Evolutionary conservation across 305 asterid species (phyloP).

Genomic region (Petunia hybrid): DNA sequence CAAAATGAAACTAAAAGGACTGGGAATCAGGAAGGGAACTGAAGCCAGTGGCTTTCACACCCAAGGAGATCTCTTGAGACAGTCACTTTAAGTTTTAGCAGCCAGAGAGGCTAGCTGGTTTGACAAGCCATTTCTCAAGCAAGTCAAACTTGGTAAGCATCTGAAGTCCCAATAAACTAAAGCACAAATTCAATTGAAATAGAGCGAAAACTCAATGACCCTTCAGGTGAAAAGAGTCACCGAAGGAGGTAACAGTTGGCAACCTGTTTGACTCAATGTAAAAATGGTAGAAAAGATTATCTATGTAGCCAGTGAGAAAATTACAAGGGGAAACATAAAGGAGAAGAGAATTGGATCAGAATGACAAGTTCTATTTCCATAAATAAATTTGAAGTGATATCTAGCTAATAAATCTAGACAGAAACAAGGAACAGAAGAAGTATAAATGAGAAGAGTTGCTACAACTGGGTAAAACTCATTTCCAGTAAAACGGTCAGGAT

Average conservation of each 20-base stretch:
- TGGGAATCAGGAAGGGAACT: not conserved
- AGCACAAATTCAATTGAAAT: not conserved
- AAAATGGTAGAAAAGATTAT: not conserved
- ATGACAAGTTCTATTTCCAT: not conserved
- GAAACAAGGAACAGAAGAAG: not conserved
- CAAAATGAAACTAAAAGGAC: not conserved
- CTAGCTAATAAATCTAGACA: not conserved
- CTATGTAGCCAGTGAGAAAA: not conserved
- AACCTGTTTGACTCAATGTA: constrained; percentile 3
- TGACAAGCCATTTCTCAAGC: not conserved
- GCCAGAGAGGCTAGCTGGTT: not conserved
- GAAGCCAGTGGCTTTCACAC: not conserved
- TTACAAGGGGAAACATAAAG: not conserved
- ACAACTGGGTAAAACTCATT: not conserved
- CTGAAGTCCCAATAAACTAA: not conserved
- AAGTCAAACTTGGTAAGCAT: not conserved
- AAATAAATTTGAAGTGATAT: not conserved
- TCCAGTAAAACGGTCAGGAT: too few relatives aligned
- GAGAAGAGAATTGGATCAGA: not conserved
- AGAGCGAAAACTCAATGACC: not conserved
- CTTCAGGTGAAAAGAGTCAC: not conserved
- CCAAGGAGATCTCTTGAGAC: not conserved
- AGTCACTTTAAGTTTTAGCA: not conserved
- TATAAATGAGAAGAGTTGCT: not conserved
- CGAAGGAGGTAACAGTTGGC: not conserved